Evolutionary conservation across 73 alveolate genomes (phyloP).

Genomic region (Blepharisma japonicum): DNA sequence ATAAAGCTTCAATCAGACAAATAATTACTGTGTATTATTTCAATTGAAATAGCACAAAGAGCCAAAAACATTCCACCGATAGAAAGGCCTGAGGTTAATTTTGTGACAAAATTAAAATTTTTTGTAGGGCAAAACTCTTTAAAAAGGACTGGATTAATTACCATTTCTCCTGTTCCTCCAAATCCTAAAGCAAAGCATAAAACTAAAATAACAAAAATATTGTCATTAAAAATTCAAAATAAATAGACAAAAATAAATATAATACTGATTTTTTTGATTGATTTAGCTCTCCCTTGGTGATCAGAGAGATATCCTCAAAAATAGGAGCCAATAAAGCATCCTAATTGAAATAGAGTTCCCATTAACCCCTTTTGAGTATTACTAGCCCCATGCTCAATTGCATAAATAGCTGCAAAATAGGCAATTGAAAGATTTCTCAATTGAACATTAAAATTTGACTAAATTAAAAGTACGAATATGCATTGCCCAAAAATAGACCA

Average conservation of each 20-base stretch:
- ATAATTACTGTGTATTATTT: neutral
- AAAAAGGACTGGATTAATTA: neutral
- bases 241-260: neutral
- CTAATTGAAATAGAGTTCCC: conserved; percentile 3
- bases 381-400: no score
- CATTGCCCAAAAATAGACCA: no score
- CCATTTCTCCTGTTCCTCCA: conserved; percentile 21
- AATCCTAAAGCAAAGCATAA: neutral
- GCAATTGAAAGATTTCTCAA: no score
- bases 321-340: neutral
- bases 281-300: neutral
- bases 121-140: conserved; percentile 18
- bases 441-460: no score
- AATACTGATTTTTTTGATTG: neutral
- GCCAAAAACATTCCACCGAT: conserved; percentile 1
- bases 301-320: neutral
- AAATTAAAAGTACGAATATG: no score
- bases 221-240: neutral
- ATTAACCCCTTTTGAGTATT: neutral
- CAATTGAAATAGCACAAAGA: neutral
- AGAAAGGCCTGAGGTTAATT: neutral
- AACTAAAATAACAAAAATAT: neutral
- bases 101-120: neutral
- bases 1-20: conserved; percentile 4
- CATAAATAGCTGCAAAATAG: no score